phyloP scores from a whole-genome alignment of 306 rosid genomes.

The Sicyos edulis region DNA sequence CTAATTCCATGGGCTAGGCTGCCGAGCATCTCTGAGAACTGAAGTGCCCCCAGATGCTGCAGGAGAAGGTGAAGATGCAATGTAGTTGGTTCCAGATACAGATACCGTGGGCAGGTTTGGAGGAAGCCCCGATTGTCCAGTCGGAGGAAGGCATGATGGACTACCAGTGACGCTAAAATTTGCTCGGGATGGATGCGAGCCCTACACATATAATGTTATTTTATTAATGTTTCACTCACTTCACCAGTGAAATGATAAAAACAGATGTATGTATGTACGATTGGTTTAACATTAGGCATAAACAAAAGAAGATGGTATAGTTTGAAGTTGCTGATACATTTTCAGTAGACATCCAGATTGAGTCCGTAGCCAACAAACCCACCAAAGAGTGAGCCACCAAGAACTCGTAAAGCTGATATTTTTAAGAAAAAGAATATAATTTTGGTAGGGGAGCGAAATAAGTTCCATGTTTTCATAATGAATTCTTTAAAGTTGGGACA shows the following conservation, averaged over 20 bases:
- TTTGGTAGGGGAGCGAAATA: not conserved
- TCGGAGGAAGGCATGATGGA: slow-evolving; percentile 69
- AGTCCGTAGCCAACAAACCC: not conserved
- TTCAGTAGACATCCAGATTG: not conserved
- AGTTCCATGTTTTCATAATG: not conserved
- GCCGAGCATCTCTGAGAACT: slow-evolving; percentile 68
- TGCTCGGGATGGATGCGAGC: slow-evolving; percentile 60
- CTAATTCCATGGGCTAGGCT: slow-evolving; percentile 93
- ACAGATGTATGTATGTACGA: not conserved
- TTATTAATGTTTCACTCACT: not conserved
- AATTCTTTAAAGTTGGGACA: too few species aligned
- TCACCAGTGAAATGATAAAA: not conserved
- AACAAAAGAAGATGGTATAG: not conserved
- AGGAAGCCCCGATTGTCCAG: slow-evolving; percentile 56
- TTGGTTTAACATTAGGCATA: not conserved
- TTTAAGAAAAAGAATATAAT: not conserved
- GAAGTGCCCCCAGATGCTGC: slow-evolving; percentile 91
- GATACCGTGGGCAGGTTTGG: slow-evolving; percentile 55
- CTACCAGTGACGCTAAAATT: slow-evolving; percentile 47
- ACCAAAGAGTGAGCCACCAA: not conserved
- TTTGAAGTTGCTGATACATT: not conserved
- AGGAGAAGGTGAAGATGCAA: slow-evolving; percentile 88
- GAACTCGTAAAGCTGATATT: not conserved
- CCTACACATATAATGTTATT: slow-evolving; percentile 40
- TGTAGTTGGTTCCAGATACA: slow-evolving; percentile 64